Base-by-base conservation (phyloP, 768 basidiomycete genomes). In the Auricularia cornea region DNA sequence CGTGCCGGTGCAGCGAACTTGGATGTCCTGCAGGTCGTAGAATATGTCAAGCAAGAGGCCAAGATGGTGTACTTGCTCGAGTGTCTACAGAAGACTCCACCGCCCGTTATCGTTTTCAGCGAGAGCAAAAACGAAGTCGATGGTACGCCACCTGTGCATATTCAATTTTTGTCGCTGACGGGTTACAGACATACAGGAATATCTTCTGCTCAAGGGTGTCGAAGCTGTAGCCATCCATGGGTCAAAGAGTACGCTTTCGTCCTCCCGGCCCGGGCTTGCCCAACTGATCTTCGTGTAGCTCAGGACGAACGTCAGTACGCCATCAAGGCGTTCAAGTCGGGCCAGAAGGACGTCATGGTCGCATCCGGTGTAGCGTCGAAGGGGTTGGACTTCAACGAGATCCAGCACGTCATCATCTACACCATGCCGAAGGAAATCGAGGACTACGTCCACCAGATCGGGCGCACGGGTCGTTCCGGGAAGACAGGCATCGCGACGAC, bases 111-210 rank as follows among this genome's bases (percentile, higher is more conserved):
- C 75, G 84, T 98, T 63, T 99, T 99, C 74, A 94, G 90, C 67
- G 97, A 99, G 72, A 98, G 96, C 78, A 99, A 99, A 81, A 98
- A 99, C 72, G 97, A 99, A 73, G 97, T 99, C n/a, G 97, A 99
- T 71, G 95, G 94, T 94, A 67, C 69, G 83, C 65, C 30, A 35
- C 61, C 14, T 23, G 28, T 3, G 11, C 41, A 64, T 54, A 8
- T 59, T 26, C 23, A 2, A 3, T 8, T 38, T 44, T 59, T 40
- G 14, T 28, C n/a, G 16, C 35, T 61, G 60, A 38, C 41, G 16
- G 40, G 54, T 14, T n/a, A 4, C 68, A 96, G 96, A 99, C 73
- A 99, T 99, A 51, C 97, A 99, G 68, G 97, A 99, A 70, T 99
- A 99, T 71, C 80, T 99, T 2, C 80, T 99, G 8, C 77, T 98